Base-by-base conservation (phyloP, 257 asterid species). In the Solanum gracilifrons region DNA sequence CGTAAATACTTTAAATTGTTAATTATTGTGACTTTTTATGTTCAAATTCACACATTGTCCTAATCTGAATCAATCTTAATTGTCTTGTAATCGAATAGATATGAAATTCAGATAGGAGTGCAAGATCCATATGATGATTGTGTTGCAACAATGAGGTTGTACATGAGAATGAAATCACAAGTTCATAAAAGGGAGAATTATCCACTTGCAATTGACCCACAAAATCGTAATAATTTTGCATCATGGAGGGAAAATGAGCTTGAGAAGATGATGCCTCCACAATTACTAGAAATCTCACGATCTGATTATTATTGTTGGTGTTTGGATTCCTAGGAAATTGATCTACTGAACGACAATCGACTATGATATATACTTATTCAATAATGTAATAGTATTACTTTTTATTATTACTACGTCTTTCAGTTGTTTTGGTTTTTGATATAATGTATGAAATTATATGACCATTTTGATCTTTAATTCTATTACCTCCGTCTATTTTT, bases 51-150 rank as follows among this genome's bases (percentile, higher is more conserved):
- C 35, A 25, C 35, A 13, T 13, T 2, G 5, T 68, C 31, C 9
- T 62, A 62, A 9, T 68, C 35, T 2, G 20, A 27, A 13, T 27
- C 36, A 68, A 68, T n/a, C 71, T 62, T 62, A 27, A 27, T 27
- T 68, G 29, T 31, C 10, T 31, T 71, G 41, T 32, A 23, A 72
- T 72, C 7, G 21, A 71, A 66, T 58, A 95, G 98, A 82, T 96
- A 96, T 72, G 98, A 96, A 88, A 96, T 94, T 76, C 98, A 96
- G 87, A 92, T 91, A 20, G 96, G 95, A 1, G 87, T 91, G 23
- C 99, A 94, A 92, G 98, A 96, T 90, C 96, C 99, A 2, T 96
- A 95, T 23, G 98, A 95, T 86, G 98, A 96, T 76, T 94, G 98
- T 87, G 98, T 94, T 18, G 96, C 97, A 35, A 88, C 96, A 48